These are phyloP conservation scores for Dipodascopsis tothii DNA, from an alignment of 805 yeast species.

Conservation along the genomic window DNA sequence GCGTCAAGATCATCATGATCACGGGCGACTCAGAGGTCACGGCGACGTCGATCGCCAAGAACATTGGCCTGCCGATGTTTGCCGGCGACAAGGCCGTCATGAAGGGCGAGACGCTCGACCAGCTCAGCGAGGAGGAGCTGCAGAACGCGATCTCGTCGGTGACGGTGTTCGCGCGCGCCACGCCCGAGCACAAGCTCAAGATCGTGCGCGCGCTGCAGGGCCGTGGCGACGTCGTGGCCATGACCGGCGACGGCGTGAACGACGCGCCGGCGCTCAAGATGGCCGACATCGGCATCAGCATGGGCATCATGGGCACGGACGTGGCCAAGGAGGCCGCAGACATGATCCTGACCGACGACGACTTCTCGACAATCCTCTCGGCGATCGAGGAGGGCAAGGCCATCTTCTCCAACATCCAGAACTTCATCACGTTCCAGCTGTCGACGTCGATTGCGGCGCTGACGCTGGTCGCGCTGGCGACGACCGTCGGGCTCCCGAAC, in stretches of 20 bases:
- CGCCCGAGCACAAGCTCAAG: conserved; percentile 87
- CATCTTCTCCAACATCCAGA: conserved; percentile 89
- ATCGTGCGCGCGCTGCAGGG: conserved; percentile 86
- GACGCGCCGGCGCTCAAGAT: conserved; percentile 97
- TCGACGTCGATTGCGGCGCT: conserved; percentile 95
- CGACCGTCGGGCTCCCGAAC: conserved; percentile 79
- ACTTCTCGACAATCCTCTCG: conserved; percentile 82
- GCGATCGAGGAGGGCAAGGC: conserved; percentile 98
- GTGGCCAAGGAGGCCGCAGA: conserved; percentile 98
- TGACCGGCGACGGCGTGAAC: conserved; percentile 99
- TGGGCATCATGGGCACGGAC: conserved; percentile 84
- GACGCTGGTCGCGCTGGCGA: conserved; percentile 77
- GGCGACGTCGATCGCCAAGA: conserved; percentile 74
- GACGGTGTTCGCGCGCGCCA: conserved; percentile 86
- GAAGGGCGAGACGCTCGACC: conserved; percentile 77
- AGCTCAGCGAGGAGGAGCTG: conserved; percentile 62
- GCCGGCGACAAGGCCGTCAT: conserved; percentile 61
- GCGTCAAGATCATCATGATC: conserved; percentile 96
- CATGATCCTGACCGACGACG: conserved; percentile 95
- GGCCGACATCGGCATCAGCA: conserved; percentile 92
- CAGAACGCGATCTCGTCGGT: conserved; percentile 72
- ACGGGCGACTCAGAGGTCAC: conserved; percentile 91
- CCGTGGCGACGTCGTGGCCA: conserved; percentile 94
- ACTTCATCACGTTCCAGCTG: conserved; percentile 86
- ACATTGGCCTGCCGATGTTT: conserved; percentile 74